These are phyloP conservation scores for Rhodotorula paludigena DNA, from an alignment of 768 basidiomycete species.

Conservation along the genomic window DNA sequence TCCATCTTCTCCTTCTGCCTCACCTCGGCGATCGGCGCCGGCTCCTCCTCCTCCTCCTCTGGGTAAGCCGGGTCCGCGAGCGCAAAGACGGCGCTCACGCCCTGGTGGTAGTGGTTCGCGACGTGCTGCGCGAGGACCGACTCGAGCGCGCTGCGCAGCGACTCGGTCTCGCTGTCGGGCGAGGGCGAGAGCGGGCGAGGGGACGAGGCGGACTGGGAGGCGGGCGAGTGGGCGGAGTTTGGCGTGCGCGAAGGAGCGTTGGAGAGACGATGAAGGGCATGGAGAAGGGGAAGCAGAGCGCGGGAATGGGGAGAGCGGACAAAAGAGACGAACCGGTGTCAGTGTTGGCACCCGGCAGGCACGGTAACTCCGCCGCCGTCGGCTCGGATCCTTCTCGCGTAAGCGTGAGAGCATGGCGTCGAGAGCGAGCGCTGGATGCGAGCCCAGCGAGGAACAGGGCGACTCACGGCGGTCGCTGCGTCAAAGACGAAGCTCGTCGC, in stretches of 20 bases:
- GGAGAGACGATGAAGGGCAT: neutral
- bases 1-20: constrained; percentile 5
- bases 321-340: neutral
- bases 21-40: constrained; percentile 1
- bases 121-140: constrained; percentile 64
- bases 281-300: neutral
- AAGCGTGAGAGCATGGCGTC: too few species aligned
- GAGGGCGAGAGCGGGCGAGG: constrained; percentile 53
- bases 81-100: constrained; percentile 68
- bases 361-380: neutral
- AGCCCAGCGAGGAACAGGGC: too few species aligned
- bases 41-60: neutral
- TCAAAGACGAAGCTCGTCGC: constrained; percentile 76
- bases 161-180: constrained; percentile 51
- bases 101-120: constrained; percentile 73
- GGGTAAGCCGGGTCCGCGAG: constrained; percentile 37
- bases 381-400: too few species aligned
- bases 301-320: neutral
- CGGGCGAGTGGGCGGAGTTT: neutral
- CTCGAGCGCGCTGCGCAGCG: constrained; percentile 64
- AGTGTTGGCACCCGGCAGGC: too few species aligned
- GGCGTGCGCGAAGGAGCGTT: neutral
- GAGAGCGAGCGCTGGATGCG: too few species aligned
- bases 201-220: constrained; percentile 51
- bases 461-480: constrained; percentile 54